A percentile compares a stretch with the other conserved stretches of the same genome.
Conservation (phyloP, 2,329 filamentous ascomycete species). For the Didymella pinodella region DNA sequence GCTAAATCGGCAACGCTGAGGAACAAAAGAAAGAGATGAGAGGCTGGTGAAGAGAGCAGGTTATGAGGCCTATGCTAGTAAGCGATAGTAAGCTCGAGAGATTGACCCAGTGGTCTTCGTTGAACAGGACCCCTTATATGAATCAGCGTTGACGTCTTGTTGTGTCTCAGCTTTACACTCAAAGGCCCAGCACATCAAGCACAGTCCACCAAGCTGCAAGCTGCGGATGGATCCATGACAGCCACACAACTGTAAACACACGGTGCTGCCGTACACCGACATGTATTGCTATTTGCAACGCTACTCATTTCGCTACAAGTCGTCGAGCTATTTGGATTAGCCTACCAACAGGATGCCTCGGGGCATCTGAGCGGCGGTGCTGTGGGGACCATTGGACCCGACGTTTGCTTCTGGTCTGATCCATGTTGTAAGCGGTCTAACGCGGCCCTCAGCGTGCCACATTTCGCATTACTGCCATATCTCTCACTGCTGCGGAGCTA, state of each 20-base stretch:
- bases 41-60: slow-evolving; percentile 2
- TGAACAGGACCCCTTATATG: slow-evolving; percentile 26
- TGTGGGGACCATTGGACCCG: not conserved
- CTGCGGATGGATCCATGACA: slow-evolving; percentile 31
- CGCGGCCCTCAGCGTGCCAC: slow-evolving; percentile 27
- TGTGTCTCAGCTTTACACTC: slow-evolving; percentile 20
- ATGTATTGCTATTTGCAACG: slow-evolving; percentile 26
- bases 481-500: not conserved
- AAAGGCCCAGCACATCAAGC: slow-evolving; percentile 25
- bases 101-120: slow-evolving; percentile 5
- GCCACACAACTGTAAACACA: slow-evolving; percentile 24
- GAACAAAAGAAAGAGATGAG: slow-evolving; percentile 18
- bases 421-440: slow-evolving; percentile 5
- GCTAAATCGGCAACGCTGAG: slow-evolving; percentile 16
- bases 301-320: slow-evolving; percentile 30
- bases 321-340: slow-evolving; percentile 18
- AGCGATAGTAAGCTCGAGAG: slow-evolving; percentile 20
- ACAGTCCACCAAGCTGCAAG: slow-evolving; percentile 28
- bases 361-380: slow-evolving; percentile 23
- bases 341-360: slow-evolving; percentile 11
- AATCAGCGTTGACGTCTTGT: slow-evolving; percentile 22
- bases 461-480: slow-evolving; percentile 13
- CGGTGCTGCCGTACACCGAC: slow-evolving; percentile 27
- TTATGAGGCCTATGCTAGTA: slow-evolving; percentile 16
- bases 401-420: slow-evolving; percentile 7